These are phyloP conservation scores for Crucihimalaya himalaica DNA, from an alignment of 345 rosid genomes.

Conservation along the genomic window DNA sequence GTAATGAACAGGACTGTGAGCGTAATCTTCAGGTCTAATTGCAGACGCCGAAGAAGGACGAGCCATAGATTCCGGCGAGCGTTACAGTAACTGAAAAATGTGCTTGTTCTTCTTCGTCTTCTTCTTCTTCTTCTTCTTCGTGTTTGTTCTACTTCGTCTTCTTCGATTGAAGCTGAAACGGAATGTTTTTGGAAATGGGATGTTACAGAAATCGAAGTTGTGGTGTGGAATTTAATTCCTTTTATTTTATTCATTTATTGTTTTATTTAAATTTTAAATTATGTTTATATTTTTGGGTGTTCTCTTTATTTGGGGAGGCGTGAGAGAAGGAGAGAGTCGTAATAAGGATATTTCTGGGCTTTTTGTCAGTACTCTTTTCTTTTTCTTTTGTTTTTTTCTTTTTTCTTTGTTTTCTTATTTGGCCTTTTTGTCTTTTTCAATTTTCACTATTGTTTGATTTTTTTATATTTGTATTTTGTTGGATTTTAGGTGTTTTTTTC, in stretches of 20 bases:
- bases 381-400: slow-evolving; percentile 13
- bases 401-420: slow-evolving; percentile 32
- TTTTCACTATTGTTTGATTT: slow-evolving; percentile 31
- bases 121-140: neutral
- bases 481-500: slow-evolving; percentile 4
- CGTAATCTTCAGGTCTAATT: slow-evolving; percentile 65
- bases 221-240: slow-evolving; percentile 33
- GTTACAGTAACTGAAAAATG: no score
- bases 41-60: slow-evolving; percentile 47
- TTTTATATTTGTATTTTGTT: neutral
- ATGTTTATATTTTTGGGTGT: no score
- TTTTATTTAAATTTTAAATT: neutral
- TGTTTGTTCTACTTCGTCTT: slow-evolving; percentile 20
- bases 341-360: slow-evolving; percentile 41
- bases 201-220: slow-evolving; percentile 27
- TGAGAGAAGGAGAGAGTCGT: slow-evolving; percentile 37
- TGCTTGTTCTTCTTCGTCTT: neutral
- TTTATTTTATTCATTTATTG: slow-evolving; percentile 12
- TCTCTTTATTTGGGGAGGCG: slow-evolving; percentile 42
- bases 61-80: slow-evolving; percentile 44
- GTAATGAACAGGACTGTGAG: slow-evolving; percentile 83
- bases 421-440: slow-evolving; percentile 43
- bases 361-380: slow-evolving; percentile 41
- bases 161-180: slow-evolving; percentile 36
- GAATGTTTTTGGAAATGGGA: slow-evolving; percentile 30